phyloP scores from a whole-genome alignment of 1,139 yeast species.

The Yamadazyma dendronema region DNA sequence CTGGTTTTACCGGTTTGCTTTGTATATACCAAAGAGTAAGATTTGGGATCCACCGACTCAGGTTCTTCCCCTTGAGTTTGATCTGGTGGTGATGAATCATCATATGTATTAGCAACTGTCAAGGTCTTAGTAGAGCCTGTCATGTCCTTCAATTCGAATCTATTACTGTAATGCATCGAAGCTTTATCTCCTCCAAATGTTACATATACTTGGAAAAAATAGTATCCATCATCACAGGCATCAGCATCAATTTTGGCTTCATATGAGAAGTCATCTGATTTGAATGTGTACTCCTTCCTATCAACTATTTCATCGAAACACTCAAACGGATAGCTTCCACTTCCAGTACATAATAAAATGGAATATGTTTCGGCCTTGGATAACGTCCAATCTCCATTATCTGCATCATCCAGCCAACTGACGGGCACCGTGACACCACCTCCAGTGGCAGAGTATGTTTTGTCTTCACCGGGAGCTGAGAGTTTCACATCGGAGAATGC shows the following conservation, averaged over 20 bases:
- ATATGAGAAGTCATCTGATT: slow-evolving; percentile 22
- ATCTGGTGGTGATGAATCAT: slow-evolving; percentile 29
- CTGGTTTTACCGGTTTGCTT: slow-evolving; percentile 71
- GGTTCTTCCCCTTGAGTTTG: slow-evolving; percentile 29
- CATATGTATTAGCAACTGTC: slow-evolving; percentile 22
- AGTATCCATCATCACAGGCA: slow-evolving; percentile 62
- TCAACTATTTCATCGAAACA: slow-evolving; percentile 35
- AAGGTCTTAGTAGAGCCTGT: slow-evolving; percentile 49
- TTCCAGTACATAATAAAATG: slow-evolving; percentile 68
- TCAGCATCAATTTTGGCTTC: slow-evolving; percentile 42
- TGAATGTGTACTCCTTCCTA: slow-evolving; percentile 19
- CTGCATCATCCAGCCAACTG: slow-evolving; percentile 61
- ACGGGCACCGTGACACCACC: slow-evolving; percentile 49
- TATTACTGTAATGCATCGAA: slow-evolving; percentile 68
- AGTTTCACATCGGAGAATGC: slow-evolving; percentile 59
- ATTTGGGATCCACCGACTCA: slow-evolving; percentile 23
- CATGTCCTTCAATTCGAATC: slow-evolving; percentile 71
- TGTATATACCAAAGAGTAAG: slow-evolving; percentile 58
- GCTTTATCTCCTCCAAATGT: slow-evolving; percentile 39
- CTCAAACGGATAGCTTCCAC: slow-evolving; percentile 42
- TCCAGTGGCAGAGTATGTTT: slow-evolving; percentile 48
- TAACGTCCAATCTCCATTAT: slow-evolving; percentile 42
- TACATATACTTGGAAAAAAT: slow-evolving; percentile 64
- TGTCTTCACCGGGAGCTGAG: slow-evolving; percentile 49
- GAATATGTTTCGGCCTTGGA: slow-evolving; percentile 44